A percentile compares a stretch with the other conserved stretches of the same genome.
Conservation (phyloP, 176 grass and related monocot genomes). For the Avena atlantica region DNA sequence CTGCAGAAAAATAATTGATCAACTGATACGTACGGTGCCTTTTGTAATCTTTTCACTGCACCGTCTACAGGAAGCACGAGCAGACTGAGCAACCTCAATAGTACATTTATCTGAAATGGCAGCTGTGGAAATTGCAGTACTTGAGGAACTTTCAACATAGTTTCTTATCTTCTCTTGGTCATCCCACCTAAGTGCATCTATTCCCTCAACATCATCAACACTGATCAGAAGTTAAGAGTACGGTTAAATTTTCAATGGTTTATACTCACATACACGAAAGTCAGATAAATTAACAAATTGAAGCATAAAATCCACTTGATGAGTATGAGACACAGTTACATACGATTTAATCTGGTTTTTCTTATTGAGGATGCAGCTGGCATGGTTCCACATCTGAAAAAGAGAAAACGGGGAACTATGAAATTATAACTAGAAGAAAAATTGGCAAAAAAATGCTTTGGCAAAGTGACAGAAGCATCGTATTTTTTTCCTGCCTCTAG, state of each 20-base stretch:
- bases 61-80: constrained; percentile 76
- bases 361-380: constrained; percentile 80
- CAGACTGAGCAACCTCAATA: constrained; percentile 83
- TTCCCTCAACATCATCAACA: constrained; percentile 88
- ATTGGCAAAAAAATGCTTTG: not conserved
- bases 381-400: constrained; percentile 98
- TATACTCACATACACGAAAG: constrained; percentile 24
- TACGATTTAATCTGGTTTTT: constrained; percentile 96
- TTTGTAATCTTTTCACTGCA: constrained; percentile 89
- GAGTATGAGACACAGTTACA: constrained; percentile 10
- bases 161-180: constrained; percentile 90
- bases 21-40: constrained; percentile 71
- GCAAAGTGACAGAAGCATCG: constrained; percentile 13
- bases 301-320: not conserved
- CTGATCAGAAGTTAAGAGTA: constrained; percentile 46
- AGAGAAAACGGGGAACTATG: constrained; percentile 29
- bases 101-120: constrained; percentile 63
- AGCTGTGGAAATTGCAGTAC: constrained; percentile 43
- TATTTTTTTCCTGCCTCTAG: not conserved
- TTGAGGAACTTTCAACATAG: constrained; percentile 62
- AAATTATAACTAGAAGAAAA: constrained; percentile 33
- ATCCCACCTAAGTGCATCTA: constrained; percentile 90
- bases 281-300: constrained; percentile 5
- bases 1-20: constrained; percentile 40
- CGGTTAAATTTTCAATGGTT: constrained; percentile 9